These are phyloP conservation scores for Blastobotrys apis DNA, from an alignment of 1,139 yeast species.

Conservation along the genomic window DNA sequence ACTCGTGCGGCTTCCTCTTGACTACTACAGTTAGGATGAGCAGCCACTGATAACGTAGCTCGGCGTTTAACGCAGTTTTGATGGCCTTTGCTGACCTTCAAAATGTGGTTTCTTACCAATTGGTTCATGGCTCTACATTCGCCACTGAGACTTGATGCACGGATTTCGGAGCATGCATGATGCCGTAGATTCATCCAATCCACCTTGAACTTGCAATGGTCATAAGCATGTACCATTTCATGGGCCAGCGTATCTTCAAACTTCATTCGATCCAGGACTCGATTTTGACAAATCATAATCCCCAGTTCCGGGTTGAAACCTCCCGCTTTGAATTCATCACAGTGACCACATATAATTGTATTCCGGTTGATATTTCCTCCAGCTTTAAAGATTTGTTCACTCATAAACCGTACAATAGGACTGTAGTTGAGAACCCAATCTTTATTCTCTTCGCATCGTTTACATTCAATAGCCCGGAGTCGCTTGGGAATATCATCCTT, in stretches of 20 bases:
- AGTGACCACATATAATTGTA: constrained; percentile 73
- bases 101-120: constrained; percentile 50
- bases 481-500: constrained; percentile 47
- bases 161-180: constrained; percentile 94
- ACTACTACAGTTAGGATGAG: constrained; percentile 76
- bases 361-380: constrained; percentile 49
- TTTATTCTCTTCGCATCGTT: constrained; percentile 62
- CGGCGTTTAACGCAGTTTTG: constrained; percentile 87
- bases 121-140: constrained; percentile 92
- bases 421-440: constrained; percentile 70
- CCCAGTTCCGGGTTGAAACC: constrained; percentile 93
- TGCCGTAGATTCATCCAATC: constrained; percentile 81
- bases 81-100: constrained; percentile 69
- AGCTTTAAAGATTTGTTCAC: constrained; percentile 70
- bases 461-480: constrained; percentile 52
- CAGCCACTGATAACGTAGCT: constrained; percentile 77
- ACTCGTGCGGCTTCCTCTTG: constrained; percentile 70
- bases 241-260: constrained; percentile 89
- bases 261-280: constrained; percentile 73
- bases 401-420: constrained; percentile 85
- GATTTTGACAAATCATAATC: constrained; percentile 79
- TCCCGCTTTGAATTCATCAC: constrained; percentile 85
- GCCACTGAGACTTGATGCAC: constrained; percentile 91
- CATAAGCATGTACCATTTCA: constrained; percentile 91
- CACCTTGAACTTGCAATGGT: constrained; percentile 79